Conservation (phyloP, 768 basidiomycete genomes). For the Sporobolomyces pararoseus region DNA sequence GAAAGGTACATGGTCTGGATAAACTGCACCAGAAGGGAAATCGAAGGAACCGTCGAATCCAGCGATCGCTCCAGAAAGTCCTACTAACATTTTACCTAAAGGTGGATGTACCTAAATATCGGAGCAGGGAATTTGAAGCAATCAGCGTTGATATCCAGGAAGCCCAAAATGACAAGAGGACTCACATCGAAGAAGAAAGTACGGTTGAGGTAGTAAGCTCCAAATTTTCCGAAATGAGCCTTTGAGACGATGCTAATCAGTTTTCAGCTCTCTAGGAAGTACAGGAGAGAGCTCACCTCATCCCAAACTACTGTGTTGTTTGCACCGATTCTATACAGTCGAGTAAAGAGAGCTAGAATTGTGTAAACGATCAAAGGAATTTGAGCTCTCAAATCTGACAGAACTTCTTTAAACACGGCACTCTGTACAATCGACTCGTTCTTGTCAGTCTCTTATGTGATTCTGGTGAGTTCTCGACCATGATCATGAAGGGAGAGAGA, state of each 20-base stretch:
- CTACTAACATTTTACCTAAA: slow-evolving; percentile 97
- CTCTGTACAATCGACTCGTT: background rate
- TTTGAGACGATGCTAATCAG: slow-evolving; percentile 14
- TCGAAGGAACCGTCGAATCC: slow-evolving; percentile 91
- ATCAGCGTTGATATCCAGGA: background rate
- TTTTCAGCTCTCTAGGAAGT: too few species aligned
- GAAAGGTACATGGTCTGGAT: slow-evolving; percentile 80
- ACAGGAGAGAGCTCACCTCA: slow-evolving; percentile 54
- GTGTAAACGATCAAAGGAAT: slow-evolving; percentile 75
- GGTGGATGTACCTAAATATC: slow-evolving; percentile 67
- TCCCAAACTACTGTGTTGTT: slow-evolving; percentile 91
- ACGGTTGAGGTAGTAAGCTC: slow-evolving; percentile 87
- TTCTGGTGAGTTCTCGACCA: background rate
- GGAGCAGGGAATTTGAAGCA: background rate
- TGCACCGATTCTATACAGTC: slow-evolving; percentile 86
- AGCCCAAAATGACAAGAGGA: background rate
- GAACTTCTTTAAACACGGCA: slow-evolving; percentile 24
- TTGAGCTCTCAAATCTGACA: slow-evolving; percentile 18
- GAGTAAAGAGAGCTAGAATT: slow-evolving; percentile 87
- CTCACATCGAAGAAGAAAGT: slow-evolving; percentile 97
- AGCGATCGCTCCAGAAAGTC: slow-evolving; percentile 79
- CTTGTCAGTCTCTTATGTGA: background rate
- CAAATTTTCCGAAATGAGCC: slow-evolving; percentile 99
- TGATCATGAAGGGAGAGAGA: background rate
- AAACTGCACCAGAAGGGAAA: slow-evolving; percentile 84